Evolutionary conservation across 768 basidiomycete species (phyloP).

Genomic region (Tulasnella sp.): DNA sequence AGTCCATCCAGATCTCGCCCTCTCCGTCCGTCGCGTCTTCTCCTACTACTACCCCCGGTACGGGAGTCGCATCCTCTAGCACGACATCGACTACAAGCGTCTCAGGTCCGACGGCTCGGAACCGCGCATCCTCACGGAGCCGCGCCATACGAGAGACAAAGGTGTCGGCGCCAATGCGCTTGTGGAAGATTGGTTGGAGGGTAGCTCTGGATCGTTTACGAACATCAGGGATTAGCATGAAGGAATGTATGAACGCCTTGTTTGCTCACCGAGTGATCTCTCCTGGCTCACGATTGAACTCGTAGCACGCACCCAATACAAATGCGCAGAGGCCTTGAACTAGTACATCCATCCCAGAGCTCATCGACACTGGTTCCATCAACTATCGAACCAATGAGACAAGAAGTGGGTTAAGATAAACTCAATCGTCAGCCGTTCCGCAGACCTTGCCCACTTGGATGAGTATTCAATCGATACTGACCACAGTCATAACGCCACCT

Average conservation of each 20-base stretch:
- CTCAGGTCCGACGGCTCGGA: conserved; percentile 83
- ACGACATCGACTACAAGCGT: conserved; percentile 40
- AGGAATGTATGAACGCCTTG: not conserved
- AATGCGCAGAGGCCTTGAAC: conserved; percentile 87
- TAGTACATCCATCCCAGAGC: conserved; percentile 69
- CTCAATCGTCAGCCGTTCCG: not conserved
- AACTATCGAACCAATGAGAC: conserved; percentile 39
- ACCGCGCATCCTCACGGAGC: conserved; percentile 83
- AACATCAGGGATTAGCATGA: conserved; percentile 3
- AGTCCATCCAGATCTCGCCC: conserved; percentile 89
- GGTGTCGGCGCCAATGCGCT: conserved; percentile 77
- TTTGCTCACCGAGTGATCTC: conserved; percentile 74
- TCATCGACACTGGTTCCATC: conserved; percentile 89
- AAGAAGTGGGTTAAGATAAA: no score
- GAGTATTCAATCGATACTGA: conserved; percentile 35
- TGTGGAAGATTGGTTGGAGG: conserved; percentile 76
- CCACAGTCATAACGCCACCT: conserved; percentile 81
- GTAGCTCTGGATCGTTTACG: conserved; percentile 70
- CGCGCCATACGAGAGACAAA: conserved; percentile 78
- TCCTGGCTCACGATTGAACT: conserved; percentile 90
- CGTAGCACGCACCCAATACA: conserved; percentile 87
- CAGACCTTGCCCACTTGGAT: not conserved
- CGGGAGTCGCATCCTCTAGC: conserved; percentile 8
- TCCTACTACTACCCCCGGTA: conserved; percentile 10
- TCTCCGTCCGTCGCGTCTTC: conserved; percentile 31